Evolutionary conservation across 2,329 filamentous ascomycete species (phyloP), one percentile per base, ranked within the genome.

Genomic region (Diaporthe citrichinensis): DNA sequence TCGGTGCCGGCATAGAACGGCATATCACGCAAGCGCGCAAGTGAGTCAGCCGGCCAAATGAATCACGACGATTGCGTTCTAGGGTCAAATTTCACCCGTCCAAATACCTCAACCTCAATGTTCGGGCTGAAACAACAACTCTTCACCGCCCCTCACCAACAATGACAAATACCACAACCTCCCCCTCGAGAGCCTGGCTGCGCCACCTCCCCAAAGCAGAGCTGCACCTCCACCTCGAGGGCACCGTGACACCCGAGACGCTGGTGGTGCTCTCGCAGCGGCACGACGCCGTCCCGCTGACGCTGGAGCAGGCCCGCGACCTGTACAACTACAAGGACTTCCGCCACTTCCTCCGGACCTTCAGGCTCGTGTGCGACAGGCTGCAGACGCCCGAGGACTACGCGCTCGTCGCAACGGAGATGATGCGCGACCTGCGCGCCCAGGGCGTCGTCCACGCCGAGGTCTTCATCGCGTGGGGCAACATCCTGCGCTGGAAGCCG

Each of bases 221-320:
- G 55, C 72, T 78, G 1, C 76, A 76, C 49, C 77, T 78, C 20
- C 76, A 78, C 51, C 74, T 78, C 49, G 74, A 77, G 34, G 77
- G 76, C n/a, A 76, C 76, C 0, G 76, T 78, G 59, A 76, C 74
- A 7, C 76, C 76, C 28, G 77, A 77, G 65, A 78, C 77, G 28
- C 71, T 77, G 2, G 74, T 78, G 3, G 31, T 75, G 0, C 67
- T 78, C 25, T 78, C 77, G n/a, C 36, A 28, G 36, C 76, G 77
- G 15, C 76, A 76, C 72, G 74, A 78, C 57, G 28, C 72, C 44
- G 39, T 28, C 46, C 77, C 76, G 10, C 69, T 78, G 12, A 76
- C 74, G 20, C 73, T 77, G 17, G 72, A 57, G 10, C 67, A 76
- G n/a, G 77, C 74, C n/a, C 72, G 74, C 36, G 77, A 72, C 17